phyloP scores from a whole-genome alignment of 2,329 filamentous ascomycete species.

The Fusarium nygamai region DNA sequence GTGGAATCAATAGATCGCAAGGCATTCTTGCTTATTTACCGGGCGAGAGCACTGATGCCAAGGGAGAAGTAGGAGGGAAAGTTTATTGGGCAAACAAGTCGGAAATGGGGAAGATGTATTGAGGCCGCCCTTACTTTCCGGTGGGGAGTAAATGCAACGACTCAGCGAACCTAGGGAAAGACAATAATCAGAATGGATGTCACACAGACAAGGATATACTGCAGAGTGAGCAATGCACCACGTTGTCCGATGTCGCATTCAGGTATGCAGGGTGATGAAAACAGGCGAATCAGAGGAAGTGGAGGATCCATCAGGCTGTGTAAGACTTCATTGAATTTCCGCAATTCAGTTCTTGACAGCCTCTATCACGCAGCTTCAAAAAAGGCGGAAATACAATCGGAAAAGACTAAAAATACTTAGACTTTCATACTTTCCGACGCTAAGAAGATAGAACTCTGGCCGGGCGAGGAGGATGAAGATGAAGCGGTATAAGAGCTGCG shows the following conservation, averaged over 20 bases:
- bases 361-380: background rate
- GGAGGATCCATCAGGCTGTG: background rate
- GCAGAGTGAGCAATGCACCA: background rate
- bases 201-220: background rate
- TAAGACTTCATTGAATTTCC: background rate
- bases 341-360: background rate
- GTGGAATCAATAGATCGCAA: background rate
- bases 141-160: background rate
- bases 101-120: rapidly evolving
- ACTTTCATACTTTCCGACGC: background rate
- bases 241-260: background rate
- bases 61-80: background rate
- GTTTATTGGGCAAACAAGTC: rapidly evolving
- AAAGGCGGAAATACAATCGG: background rate
- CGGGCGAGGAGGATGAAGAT: background rate
- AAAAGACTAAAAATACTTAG: background rate
- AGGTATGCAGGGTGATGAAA: background rate
- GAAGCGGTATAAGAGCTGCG: background rate
- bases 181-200: background rate
- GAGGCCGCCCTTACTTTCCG: background rate
- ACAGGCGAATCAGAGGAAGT: background rate
- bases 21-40: background rate
- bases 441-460: background rate
- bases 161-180: background rate
- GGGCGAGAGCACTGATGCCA: background rate